phyloP scores from a whole-genome alignment of 352 stramenopile genomes.

The Phytopythium litorale region DNA sequence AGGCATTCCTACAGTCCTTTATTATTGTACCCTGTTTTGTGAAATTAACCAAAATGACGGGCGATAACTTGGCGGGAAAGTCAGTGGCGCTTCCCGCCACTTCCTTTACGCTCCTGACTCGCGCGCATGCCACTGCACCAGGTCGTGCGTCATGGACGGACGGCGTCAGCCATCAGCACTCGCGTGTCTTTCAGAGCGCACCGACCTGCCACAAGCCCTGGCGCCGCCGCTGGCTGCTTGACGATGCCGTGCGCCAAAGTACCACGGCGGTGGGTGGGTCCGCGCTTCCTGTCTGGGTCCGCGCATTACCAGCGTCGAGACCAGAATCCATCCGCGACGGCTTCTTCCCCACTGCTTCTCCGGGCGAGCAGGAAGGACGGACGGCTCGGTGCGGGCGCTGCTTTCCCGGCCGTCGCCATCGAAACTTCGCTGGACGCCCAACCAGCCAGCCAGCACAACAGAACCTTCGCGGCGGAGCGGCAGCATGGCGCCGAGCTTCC shows the following conservation, averaged over 20 bases:
- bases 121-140: no score
- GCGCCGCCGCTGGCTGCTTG: neutral
- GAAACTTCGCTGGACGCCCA: neutral
- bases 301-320: neutral
- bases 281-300: neutral
- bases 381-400: no score
- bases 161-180: neutral
- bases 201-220: neutral
- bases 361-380: neutral
- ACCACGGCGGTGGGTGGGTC: neutral
- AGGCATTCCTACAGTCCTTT: no score
- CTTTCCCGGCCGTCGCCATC: neutral
- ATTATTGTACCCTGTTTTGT: neutral
- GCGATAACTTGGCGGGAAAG: neutral
- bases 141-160: neutral
- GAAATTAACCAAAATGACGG: neutral
- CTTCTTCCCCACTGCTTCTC: neutral
- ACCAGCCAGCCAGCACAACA: neutral
- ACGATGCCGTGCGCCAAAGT: neutral
- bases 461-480: constrained; percentile 5
- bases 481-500: constrained; percentile 29
- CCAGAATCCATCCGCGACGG: neutral
- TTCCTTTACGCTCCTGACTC: neutral
- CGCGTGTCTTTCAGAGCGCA: neutral
- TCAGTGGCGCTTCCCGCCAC: neutral